Evolutionary conservation across 129 eudicot species (phyloP), one percentile per base, ranked within the genome.

Genomic region (Sambucus nigra): DNA sequence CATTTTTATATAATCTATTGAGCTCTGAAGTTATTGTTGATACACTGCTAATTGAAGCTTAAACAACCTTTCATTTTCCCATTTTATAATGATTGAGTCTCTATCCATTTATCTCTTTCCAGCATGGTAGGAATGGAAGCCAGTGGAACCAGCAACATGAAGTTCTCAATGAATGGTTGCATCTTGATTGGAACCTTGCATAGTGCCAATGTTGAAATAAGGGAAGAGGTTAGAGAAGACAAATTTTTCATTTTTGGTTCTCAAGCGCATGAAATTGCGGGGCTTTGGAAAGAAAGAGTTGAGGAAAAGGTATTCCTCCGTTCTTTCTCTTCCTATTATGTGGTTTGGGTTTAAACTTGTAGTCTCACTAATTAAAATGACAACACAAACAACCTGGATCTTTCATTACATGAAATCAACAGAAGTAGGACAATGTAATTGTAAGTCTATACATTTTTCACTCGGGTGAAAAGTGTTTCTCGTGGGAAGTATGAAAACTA

Each of bases 91-190:
- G 5, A 53, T 42, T 26, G 8, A 53, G 20, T 53, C 41, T 13
- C 40, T 25, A 31, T 54, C 42, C 50, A n/a, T n/a, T n/a, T 7
- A 14, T 11, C 29, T 53, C 18, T 55, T 5, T 10, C 25, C 69
- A 69, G 81, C 60, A 75, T 69, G 64, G 81, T 76, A 64, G 81
- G 80, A 20, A 75, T 75, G 80, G 80, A 75, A 57, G 76, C 80
- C 61, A 75, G 80, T 64, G 80, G 80, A 65, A 75, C 81, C 47
- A 75, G 81, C 73, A 75, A 75, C 66, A 75, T 75, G 81, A 75
- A 75, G 61, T 75, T 75, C 41, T 47, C 81, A 23, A 75, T 75
- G 81, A 75, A 75, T 50, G 81, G 81, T 15, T 75, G 80, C 59
- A 26, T 75, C 29, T 48, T 63, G 57, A 75, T 75, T 64, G 80